phyloP scores from a whole-genome alignment of 164 flowering plant genomes.

The Annona cherimola region DNA sequence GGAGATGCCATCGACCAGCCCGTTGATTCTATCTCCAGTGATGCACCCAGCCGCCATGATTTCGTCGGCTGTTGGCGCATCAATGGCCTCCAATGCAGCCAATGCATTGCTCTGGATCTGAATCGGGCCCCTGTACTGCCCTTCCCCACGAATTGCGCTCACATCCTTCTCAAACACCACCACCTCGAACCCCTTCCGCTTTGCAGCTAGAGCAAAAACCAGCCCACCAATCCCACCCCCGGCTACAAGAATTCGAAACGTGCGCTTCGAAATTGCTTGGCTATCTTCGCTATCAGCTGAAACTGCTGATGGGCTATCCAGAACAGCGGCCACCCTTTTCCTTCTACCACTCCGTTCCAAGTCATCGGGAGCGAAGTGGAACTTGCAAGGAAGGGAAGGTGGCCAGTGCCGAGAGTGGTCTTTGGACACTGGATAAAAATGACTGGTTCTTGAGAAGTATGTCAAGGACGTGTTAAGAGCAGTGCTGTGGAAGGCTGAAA shows the following conservation, averaged over 20 bases:
- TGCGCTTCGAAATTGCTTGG: constrained; percentile 6
- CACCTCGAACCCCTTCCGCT: constrained; percentile 83
- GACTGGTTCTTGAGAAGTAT: constrained; percentile 37
- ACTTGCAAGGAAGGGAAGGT: constrained; percentile 12
- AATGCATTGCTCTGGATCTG: constrained; percentile 96
- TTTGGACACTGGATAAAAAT: constrained; percentile 27
- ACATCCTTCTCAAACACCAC: constrained; percentile 90
- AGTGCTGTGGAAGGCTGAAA: constrained; percentile 31
- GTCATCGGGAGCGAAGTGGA: constrained; percentile 15
- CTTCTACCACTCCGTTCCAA: constrained; percentile 14
- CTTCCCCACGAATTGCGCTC: constrained; percentile 95
- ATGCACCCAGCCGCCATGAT: constrained; percentile 81
- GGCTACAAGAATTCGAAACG: constrained; percentile 65
- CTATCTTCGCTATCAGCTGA: background rate
- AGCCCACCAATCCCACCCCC: constrained; percentile 98
- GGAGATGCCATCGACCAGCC: constrained; percentile 93
- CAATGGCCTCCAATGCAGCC: constrained; percentile 97
- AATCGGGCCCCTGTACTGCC: constrained; percentile 94
- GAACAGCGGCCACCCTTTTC: constrained; percentile 14
- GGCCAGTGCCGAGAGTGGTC: constrained; percentile 16
- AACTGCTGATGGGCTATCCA: background rate
- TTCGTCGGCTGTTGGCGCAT: constrained; percentile 84
- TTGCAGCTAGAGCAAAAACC: constrained; percentile 86
- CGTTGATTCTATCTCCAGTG: constrained; percentile 90
- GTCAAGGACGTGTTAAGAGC: constrained; percentile 30